Percentiles rank a stretch among this genome's conserved stretches.
These are phyloP conservation scores for Myxozyma geophila DNA, from an alignment of 805 yeast species.

Conservation along the genomic window DNA sequence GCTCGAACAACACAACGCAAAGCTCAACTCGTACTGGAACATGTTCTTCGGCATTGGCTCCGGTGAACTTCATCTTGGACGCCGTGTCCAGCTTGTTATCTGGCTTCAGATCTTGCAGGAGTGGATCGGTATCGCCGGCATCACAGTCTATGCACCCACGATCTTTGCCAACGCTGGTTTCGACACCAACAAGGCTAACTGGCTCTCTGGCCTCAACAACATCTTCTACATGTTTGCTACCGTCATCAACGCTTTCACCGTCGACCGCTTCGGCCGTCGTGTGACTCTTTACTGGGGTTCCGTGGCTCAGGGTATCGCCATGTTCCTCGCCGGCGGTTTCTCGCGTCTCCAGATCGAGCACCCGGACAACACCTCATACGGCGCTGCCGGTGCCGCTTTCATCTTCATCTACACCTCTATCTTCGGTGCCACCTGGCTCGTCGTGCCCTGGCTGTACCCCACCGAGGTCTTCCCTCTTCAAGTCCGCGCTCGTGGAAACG, in stretches of 20 bases:
- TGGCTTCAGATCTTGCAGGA: conserved; percentile 49
- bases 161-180: conserved; percentile 46
- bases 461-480: conserved; percentile 42
- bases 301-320: conserved; percentile 47
- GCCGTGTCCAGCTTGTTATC: conserved; percentile 45
- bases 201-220: conserved; percentile 53
- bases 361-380: conserved; percentile 41
- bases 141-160: conserved; percentile 50
- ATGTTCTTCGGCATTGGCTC: conserved; percentile 57
- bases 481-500: conserved; percentile 43
- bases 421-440: conserved; percentile 44
- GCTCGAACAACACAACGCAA: conserved; percentile 31
- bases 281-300: conserved; percentile 35
- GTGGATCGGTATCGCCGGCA: conserved; percentile 54
- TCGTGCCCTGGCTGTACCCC: conserved; percentile 43
- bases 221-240: conserved; percentile 50
- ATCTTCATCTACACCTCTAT: conserved; percentile 48
- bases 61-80: conserved; percentile 50
- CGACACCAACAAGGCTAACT: conserved; percentile 50
- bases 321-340: conserved; percentile 51
- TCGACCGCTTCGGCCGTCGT: conserved; percentile 61
- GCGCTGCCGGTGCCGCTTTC: conserved; percentile 46
- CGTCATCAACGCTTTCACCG: conserved; percentile 59
- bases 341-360: conserved; percentile 42
- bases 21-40: conserved; percentile 50